These are phyloP conservation scores for Pinus taeda DNA, from an alignment of 75 land plant species.

Conservation along the genomic window DNA sequence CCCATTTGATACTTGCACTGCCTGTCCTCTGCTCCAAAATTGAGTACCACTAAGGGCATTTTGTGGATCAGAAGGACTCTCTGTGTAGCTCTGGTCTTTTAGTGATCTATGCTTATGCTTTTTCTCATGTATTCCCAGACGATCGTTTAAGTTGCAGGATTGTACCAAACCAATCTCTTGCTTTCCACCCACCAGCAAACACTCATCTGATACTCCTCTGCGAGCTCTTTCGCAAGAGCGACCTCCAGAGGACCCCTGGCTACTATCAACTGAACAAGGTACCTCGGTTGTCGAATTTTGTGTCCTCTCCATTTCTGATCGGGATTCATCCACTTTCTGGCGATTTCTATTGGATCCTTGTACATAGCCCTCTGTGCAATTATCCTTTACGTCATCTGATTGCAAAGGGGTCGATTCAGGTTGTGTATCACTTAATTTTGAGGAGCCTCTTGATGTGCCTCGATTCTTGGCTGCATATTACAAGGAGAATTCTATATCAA, in stretches of 20 bases:
- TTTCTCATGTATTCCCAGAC: background rate
- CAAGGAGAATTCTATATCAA: background rate
- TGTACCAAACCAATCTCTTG: conserved; percentile 6
- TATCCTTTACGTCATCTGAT: background rate
- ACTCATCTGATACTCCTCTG: background rate
- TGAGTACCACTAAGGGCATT: background rate
- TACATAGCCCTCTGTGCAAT: background rate
- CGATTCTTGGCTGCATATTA: conserved; percentile 7
- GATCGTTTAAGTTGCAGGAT: background rate
- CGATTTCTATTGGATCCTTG: background rate
- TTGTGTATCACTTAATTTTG: background rate
- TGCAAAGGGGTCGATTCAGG: background rate
- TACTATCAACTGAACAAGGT: background rate
- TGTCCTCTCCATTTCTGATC: background rate
- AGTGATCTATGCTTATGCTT: background rate
- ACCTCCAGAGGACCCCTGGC: background rate
- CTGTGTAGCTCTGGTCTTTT: background rate
- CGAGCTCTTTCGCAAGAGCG: background rate
- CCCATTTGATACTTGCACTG: background rate
- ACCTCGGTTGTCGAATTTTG: background rate
- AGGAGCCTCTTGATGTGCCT: background rate
- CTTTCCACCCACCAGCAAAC: background rate
- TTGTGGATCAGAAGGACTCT: background rate
- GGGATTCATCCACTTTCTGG: background rate
- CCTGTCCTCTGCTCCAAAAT: background rate